phyloP scores from a whole-genome alignment of 148 eudicot species.

The Chenopodium album region DNA sequence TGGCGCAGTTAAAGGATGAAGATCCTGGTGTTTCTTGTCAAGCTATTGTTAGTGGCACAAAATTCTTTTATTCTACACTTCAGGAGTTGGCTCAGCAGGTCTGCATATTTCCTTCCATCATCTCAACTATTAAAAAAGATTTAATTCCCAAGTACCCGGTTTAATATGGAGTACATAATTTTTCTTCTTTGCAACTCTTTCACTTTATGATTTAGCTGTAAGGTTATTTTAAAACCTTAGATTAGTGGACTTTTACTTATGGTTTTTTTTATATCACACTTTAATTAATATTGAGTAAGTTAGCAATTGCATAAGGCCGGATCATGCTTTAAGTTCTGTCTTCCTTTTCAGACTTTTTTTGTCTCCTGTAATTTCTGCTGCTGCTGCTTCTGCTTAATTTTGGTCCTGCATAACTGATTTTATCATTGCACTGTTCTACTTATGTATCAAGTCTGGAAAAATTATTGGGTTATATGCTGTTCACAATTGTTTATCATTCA shows the following conservation, averaged over 20 bases:
- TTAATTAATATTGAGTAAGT: background rate
- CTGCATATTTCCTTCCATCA: slow-evolving; percentile 14
- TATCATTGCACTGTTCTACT: too few species aligned
- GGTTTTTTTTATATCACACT: background rate
- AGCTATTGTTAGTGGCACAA: slow-evolving; percentile 61
- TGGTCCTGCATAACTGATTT: background rate
- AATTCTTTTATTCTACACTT: slow-evolving; percentile 54
- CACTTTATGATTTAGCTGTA: background rate
- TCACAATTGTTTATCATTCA: too few species aligned
- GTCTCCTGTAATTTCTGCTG: background rate
- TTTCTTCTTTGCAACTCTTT: background rate
- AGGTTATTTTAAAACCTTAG: background rate
- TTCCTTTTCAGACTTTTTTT: background rate
- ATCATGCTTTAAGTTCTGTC: background rate
- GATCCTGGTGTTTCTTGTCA: slow-evolving; percentile 56
- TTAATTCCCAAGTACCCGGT: background rate
- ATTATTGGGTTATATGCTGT: background rate
- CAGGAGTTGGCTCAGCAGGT: slow-evolving; percentile 84
- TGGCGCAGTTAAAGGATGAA: slow-evolving; percentile 53
- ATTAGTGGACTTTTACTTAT: background rate
- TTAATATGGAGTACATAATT: too few species aligned
- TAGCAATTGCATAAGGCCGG: background rate
- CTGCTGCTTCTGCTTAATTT: background rate
- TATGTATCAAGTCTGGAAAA: background rate
- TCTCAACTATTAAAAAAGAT: background rate